Evolutionary conservation across 805 yeast species (phyloP), one percentile per base, ranked within the genome.

Genomic region (Saturnispora quitensis): DNA sequence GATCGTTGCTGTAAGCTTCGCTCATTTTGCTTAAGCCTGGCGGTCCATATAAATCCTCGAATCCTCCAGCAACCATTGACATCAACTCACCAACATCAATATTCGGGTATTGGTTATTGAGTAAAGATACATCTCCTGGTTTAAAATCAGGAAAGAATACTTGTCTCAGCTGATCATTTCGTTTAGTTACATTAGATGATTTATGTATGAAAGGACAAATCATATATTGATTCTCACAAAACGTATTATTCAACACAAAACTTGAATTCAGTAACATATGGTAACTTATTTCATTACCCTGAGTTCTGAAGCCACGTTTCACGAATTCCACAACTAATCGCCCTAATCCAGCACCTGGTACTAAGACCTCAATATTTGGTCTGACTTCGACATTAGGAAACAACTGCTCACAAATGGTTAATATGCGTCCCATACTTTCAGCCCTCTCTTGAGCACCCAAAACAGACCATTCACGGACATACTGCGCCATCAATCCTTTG

Each of bases 21-120:
- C 73, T 62, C 4, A 65, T 47, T 15, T 63, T 60, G 4, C 50
- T 53, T 47, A 72, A 55, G 47, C 66, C 62, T 1, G 66, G 61
- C 0, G 83, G 81, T 0, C 87, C 86, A 61, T 82, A 83, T 17
- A 84, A 66, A 55, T 84, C 89, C 4, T 74, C 73, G 61, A 86
- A 86, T 0, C 86, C 81, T 0, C 93, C 93, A 0, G 89, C 81
- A 1, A 81, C 75, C 76, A 85, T 83, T 0, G 86, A 77, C 85
- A 86, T 78, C 45, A 79, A 63, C 6, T 79, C 80, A 13, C 62
- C 70, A 35, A 73, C 73, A 0, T 73, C 73, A 2, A 78, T 69
- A 0, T 56, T 50, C 0, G 79, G 78, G 47, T 72, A 59, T 12
- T 64, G 55, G 1, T 49, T 50, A 28, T 68, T 66, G 9, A 74